These are phyloP conservation scores for Citrullus colocynthis DNA, from an alignment of 306 rosid genomes.

Conservation along the genomic window DNA sequence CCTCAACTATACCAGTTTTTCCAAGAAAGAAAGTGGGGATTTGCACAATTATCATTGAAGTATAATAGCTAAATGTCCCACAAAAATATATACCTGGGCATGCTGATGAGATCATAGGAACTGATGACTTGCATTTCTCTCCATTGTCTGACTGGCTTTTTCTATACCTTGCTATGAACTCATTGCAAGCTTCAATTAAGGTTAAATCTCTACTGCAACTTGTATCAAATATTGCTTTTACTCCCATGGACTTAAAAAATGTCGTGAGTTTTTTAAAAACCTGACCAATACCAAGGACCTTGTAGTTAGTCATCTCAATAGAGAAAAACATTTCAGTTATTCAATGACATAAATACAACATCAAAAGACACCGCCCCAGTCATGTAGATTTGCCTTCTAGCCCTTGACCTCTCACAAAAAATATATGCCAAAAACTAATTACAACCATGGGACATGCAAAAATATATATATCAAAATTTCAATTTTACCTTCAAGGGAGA, in stretches of 20 bases:
- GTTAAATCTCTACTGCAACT: slow-evolving; percentile 86
- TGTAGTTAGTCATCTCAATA: not conserved
- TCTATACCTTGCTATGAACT: slow-evolving; percentile 63
- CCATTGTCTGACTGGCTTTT: slow-evolving; percentile 36
- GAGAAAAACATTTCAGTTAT: not conserved
- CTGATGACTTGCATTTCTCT: slow-evolving; percentile 27
- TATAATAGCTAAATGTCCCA: not conserved
- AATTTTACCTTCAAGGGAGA: slow-evolving; percentile 61
- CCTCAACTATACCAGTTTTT: not conserved
- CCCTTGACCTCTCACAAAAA: not conserved
- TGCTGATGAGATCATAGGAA: slow-evolving; percentile 94
- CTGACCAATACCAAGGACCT: slow-evolving; percentile 28
- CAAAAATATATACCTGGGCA: slow-evolving; percentile 64
- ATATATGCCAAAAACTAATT: not conserved
- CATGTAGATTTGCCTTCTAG: not conserved
- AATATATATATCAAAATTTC: not conserved
- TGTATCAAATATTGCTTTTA: slow-evolving; percentile 80
- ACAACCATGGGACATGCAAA: slow-evolving; percentile 2
- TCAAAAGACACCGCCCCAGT: not conserved
- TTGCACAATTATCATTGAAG: not conserved
- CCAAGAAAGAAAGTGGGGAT: not conserved
- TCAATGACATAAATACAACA: not conserved
- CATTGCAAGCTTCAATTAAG: slow-evolving; percentile 71
- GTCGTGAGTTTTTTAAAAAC: slow-evolving; percentile 61
- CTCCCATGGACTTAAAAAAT: slow-evolving; percentile 80